Base-by-base conservation (phyloP, 2,329 filamentous ascomycete species). In the Taxawa tesnikishii region DNA sequence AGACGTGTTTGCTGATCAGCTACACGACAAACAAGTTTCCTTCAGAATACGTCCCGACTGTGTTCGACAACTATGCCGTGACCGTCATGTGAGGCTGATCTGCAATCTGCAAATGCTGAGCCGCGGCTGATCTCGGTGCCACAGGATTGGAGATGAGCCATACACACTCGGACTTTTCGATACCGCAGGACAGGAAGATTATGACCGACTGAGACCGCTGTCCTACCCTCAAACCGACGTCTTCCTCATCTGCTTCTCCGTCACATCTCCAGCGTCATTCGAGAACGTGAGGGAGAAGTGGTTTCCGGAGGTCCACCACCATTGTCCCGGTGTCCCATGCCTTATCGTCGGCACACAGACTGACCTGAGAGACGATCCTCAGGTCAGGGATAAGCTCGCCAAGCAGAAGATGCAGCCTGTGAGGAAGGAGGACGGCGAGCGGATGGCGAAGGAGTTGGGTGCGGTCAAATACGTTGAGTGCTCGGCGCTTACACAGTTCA, bases 21-120 rank as follows among this genome's bases (percentile, higher is more conserved):
- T 98, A 98, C 65, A 98, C 90, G 44, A 98, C 90, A 43, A 98
- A 98, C 73, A 96, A 96, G 54, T 98, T 98, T 61, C 90, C 90
- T 21, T 94, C 87, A 51, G 90, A 98, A 87, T 98, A 98, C 61
- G 90, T 98, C 37, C 90, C 90, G 32, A 98, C 90, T 17, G 90
- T 98, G 43, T 98, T 98, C 62, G 90, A 98, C 63, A 98, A 98
- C 66, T 98, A 98, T 73, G 90, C 90, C 37, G 90, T 98, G 58
- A 98, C 90, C 45, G 90, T 98, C 47, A 98, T 98, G 90, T 94
- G 72, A 78, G 85, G 79, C n/a, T n/a, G n/a, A n/a, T n/a, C n/a
- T n/a, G n/a, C n/a, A n/a, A 35, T n/a, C 13, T 23, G 16, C n/a
- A n/a, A n/a, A n/a, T n/a, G n/a, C n/a, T n/a, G n/a, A n/a, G n/a